Evolutionary conservation across 2,329 filamentous ascomycete species (phyloP), one percentile per base, ranked within the genome.

Genomic region (Calonectria naviculata): DNA sequence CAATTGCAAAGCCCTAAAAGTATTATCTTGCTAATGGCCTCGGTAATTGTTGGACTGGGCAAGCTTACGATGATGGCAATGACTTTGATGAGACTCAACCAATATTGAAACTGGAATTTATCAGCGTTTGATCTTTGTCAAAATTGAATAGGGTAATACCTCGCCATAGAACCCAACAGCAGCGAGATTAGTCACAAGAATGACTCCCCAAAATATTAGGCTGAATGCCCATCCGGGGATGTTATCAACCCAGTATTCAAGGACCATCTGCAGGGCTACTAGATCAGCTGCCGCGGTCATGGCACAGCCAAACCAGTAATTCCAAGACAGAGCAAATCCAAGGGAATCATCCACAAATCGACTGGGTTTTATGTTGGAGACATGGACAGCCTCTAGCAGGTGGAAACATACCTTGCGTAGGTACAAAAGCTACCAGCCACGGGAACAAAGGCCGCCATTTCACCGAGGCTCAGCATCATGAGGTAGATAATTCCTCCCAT

Each of bases 251-350:
- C 91, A 93, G 78, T 90, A 92, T 56, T 90, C 81, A 64, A 92
- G 80, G 1, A 93, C 76, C 3, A 93, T 81, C 86, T 83, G 82
- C 28, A 83, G 71, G 1, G 82, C 82, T 28, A 92, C 89, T 34
- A 93, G 81, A 81, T 93, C 91, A 0, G 89, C 84, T 0, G 90
- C 91, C 2, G 81, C 83, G 0, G 82, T 83, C 0, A 83, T 81
- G 31, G 90, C 90, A 80, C 92, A 89, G 78, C 93, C 92, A 75
- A 92, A 91, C 90, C 90, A 93, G 79, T 89, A 90, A 74, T 90
- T 90, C 88, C 88, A 89, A 0, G 87, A 89, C 41, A 89, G 78
- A 4, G 87, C 87, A 72, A 89, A 89, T 1, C 87, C 87, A 72
- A 88, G 85, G 0, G 87, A 85, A 74, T 88, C 87, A 74, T 89